Conservation (phyloP, 176 grass and related monocot species). For the Carex pumila region DNA sequence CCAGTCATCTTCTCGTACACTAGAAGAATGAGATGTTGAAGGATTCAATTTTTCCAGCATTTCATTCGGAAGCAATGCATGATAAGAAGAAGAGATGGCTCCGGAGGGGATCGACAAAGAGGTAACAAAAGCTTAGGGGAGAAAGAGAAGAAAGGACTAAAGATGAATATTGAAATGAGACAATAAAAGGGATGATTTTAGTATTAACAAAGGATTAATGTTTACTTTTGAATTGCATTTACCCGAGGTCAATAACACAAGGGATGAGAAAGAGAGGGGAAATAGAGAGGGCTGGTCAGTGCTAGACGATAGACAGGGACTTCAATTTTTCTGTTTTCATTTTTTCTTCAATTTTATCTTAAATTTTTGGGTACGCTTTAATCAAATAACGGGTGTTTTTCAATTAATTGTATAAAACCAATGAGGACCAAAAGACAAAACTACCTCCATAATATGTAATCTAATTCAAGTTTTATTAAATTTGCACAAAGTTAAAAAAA, state of each 20-base stretch:
- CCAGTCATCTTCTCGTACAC: conserved; percentile 34
- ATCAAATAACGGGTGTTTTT: conserved; percentile 1
- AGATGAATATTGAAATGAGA: conserved; percentile 7
- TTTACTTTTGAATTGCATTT: conserved; percentile 13
- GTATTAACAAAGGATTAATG: conserved; percentile 8
- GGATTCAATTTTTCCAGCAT: background rate
- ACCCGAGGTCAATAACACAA: background rate
- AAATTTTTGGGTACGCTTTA: background rate
- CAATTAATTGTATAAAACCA: background rate
- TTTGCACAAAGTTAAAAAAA: too few relatives aligned
- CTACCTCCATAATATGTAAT: background rate
- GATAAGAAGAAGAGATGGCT: background rate
- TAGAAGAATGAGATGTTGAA: conserved; percentile 51
- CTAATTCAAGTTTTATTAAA: too few relatives aligned
- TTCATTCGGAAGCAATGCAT: background rate
- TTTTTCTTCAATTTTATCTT: conserved; percentile 19
- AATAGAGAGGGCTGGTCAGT: conserved; percentile 9
- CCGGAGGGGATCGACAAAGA: background rate
- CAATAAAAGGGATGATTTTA: conserved; percentile 13
- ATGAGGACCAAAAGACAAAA: background rate
- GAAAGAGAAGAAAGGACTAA: conserved; percentile 1
- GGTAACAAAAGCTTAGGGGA: conserved; percentile 9
- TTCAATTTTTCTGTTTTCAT: background rate
- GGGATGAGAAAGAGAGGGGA: conserved; percentile 12
- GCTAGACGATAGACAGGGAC: conserved; percentile 17